Evolutionary conservation across 2,329 filamentous ascomycete genomes (phyloP).

Genomic region (Arthroderma uncinatum): DNA sequence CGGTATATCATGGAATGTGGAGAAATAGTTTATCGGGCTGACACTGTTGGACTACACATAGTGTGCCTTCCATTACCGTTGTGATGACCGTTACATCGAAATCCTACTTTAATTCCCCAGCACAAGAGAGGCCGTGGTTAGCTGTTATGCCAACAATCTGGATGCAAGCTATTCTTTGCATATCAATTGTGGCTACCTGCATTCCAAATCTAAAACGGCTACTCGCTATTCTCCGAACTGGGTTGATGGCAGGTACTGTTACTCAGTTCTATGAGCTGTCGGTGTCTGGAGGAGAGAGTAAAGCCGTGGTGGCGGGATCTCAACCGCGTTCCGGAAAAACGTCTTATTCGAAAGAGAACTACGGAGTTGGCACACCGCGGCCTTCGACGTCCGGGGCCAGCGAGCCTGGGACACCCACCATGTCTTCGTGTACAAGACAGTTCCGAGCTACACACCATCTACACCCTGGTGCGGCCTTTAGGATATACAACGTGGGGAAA

Average conservation of each 20-base stretch:
- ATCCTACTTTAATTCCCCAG: slow-evolving; percentile 14
- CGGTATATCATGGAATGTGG: neutral
- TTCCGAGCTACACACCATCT: neutral
- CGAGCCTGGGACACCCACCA: neutral
- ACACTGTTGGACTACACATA: slow-evolving; percentile 7
- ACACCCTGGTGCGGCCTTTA: neutral
- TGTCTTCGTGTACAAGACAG: neutral
- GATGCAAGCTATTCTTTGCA: slow-evolving; percentile 15
- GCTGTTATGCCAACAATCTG: slow-evolving; percentile 18
- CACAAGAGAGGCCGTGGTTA: slow-evolving; percentile 17
- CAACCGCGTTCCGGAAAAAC: neutral
- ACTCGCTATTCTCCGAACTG: slow-evolving; percentile 18
- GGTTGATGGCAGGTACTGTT: slow-evolving; percentile 18
- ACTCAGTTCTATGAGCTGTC: slow-evolving; percentile 16
- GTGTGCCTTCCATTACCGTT: slow-evolving; percentile 16
- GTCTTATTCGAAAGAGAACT: neutral
- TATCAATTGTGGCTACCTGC: slow-evolving; percentile 21
- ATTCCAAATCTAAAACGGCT: slow-evolving; percentile 19
- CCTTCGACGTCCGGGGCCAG: neutral
- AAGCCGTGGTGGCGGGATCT: neutral
- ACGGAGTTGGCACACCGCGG: neutral
- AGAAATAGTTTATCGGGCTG: neutral
- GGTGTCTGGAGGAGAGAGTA: slow-evolving; percentile 12
- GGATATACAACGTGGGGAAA: neutral
- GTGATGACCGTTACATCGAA: slow-evolving; percentile 12